These are phyloP conservation scores for Phytopythium litorale DNA, from an alignment of 352 stramenopile genomes.

Conservation along the genomic window DNA sequence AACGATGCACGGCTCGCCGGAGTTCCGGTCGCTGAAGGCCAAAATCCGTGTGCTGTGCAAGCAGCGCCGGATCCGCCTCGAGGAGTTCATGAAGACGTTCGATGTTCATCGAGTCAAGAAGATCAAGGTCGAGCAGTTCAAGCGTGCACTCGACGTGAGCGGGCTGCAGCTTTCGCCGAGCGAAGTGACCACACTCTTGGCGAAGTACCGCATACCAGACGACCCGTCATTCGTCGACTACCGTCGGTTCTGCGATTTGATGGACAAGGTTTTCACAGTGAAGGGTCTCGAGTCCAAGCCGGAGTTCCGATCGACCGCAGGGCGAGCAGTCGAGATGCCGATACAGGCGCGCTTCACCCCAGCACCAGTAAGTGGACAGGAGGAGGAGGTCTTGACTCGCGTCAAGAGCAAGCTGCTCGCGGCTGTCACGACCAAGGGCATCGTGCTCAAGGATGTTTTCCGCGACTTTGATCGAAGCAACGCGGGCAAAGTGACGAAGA, in stretches of 20 bases:
- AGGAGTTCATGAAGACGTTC: constrained; percentile 89
- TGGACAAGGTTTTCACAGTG: constrained; percentile 81
- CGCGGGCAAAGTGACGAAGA: constrained; percentile 74
- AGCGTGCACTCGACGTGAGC: constrained; percentile 71
- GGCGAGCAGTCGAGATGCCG: neutral
- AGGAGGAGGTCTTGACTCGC: constrained; percentile 27
- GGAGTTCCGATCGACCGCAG: constrained; percentile 12
- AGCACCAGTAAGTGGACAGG: constrained; percentile 6
- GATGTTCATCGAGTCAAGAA: constrained; percentile 83
- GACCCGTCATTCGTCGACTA: constrained; percentile 74
- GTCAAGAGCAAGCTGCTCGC: constrained; percentile 57
- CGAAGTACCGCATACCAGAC: constrained; percentile 61
- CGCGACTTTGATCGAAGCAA: constrained; percentile 85
- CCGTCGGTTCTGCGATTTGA: constrained; percentile 77
- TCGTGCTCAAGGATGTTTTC: constrained; percentile 87
- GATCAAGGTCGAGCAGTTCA: constrained; percentile 79
- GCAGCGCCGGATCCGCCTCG: constrained; percentile 73
- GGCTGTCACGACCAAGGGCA: constrained; percentile 70
- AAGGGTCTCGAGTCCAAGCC: constrained; percentile 74
- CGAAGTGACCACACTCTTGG: constrained; percentile 55
- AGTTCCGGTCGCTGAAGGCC: constrained; percentile 79
- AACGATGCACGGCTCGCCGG: constrained; percentile 57
- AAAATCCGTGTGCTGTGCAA: constrained; percentile 80
- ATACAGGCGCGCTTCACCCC: constrained; percentile 33
- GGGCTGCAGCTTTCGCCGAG: constrained; percentile 49